phyloP scores from a whole-genome alignment of 768 basidiomycete species.

The Paxillus ammoniavirescens region DNA sequence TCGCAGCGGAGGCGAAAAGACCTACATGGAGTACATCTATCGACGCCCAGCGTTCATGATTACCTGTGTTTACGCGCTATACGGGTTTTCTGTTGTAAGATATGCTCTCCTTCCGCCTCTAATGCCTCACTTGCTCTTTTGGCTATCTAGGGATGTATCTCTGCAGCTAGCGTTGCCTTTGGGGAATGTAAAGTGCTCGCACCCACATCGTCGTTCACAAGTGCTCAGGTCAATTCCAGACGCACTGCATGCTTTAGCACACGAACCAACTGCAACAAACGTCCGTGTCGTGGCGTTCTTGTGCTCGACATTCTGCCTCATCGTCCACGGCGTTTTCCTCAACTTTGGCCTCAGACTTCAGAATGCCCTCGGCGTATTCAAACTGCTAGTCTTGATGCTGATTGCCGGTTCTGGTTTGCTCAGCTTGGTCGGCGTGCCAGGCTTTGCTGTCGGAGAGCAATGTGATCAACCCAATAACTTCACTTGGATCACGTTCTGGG shows the following conservation, averaged over 20 bases:
- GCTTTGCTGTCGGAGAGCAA: conserved; percentile 46
- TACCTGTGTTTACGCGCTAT: conserved; percentile 58
- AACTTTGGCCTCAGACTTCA: conserved; percentile 61
- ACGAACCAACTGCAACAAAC: conserved; percentile 43
- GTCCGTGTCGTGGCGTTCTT: conserved; percentile 50
- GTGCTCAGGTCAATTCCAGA: conserved; percentile 39
- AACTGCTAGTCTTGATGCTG: conserved; percentile 50
- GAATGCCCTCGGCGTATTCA: conserved; percentile 60
- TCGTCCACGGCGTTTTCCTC: conserved; percentile 54
- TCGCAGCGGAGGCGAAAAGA: conserved; percentile 73
- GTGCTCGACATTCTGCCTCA: conserved; percentile 54
- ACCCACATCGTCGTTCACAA: not conserved
- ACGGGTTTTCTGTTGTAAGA: conserved; percentile 52
- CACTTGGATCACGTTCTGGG: conserved; percentile 61
- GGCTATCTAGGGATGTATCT: conserved; percentile 47
- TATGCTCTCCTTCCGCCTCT: not conserved
- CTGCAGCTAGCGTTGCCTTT: conserved; percentile 63
- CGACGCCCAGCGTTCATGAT: conserved; percentile 57
- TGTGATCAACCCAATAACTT: conserved; percentile 58
- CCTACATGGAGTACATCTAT: conserved; percentile 72
- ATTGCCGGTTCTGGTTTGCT: conserved; percentile 56
- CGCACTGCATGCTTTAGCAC: conserved; percentile 50
- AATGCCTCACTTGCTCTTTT: not conserved
- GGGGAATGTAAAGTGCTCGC: conserved; percentile 58
- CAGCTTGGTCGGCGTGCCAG: conserved; percentile 46